A percentile compares a stretch with the other conserved stretches of the same genome.
Evolutionary conservation across 768 basidiomycete genomes (phyloP).

Genomic region (Piloderma croceum): DNA sequence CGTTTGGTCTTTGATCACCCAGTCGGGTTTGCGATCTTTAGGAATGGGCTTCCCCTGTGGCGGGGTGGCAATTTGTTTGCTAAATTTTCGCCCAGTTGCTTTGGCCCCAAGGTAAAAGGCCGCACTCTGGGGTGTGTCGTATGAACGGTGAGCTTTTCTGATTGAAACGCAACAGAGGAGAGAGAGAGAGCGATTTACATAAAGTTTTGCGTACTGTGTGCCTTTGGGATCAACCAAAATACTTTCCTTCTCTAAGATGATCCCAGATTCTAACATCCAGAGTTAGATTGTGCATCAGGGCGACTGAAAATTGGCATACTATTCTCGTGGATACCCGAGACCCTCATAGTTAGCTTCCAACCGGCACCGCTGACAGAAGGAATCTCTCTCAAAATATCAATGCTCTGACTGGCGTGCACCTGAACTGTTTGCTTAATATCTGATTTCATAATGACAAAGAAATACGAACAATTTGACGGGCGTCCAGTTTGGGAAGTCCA

Average conservation of each 20-base stretch:
- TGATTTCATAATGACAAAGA: neutral
- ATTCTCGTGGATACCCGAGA: conserved; percentile 75
- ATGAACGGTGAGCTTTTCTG: neutral
- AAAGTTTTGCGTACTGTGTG: conserved; percentile 55
- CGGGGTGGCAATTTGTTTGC: conserved; percentile 54
- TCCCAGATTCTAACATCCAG: conserved; percentile 55
- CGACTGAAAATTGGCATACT: conserved; percentile 40
- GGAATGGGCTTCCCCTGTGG: conserved; percentile 58
- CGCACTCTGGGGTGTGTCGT: conserved; percentile 42
- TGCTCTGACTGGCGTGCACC: conserved; percentile 77
- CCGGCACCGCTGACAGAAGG: conserved; percentile 72
- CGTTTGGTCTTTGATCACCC: conserved; percentile 56
- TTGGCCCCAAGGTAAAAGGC: conserved; percentile 67
- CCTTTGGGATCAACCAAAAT: conserved; percentile 59
- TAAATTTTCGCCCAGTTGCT: conserved; percentile 55
- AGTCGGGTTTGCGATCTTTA: conserved; percentile 56
- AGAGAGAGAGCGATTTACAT: conserved; percentile 33
- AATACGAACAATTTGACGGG: conserved; percentile 58
- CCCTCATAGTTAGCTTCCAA: conserved; percentile 65
- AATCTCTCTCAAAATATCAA: conserved; percentile 74
- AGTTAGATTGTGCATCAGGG: neutral
- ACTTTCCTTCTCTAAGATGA: conserved; percentile 63
- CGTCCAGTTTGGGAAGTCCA: conserved; percentile 65
- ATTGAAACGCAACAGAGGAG: neutral
- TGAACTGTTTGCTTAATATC: conserved; percentile 19